Evolutionary conservation across 805 yeast species (phyloP), one percentile per base, ranked within the genome.

Genomic region (Candida ascalaphidarum): DNA sequence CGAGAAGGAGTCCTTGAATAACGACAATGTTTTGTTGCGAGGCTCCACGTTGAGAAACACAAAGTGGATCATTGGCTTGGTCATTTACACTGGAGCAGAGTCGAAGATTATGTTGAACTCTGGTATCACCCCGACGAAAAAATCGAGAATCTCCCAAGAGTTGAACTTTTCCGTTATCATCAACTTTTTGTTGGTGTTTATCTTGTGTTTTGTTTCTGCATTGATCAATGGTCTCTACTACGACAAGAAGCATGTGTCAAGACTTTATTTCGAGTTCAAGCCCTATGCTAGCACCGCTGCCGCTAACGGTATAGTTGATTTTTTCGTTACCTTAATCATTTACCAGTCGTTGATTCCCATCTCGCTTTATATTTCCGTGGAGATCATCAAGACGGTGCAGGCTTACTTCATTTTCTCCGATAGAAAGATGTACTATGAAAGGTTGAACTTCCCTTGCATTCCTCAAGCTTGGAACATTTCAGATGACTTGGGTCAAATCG

Each of bases 391-490:
- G 48, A 78, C 92, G 0, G 78, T 81, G 0, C 94, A 82, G 46
- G 89, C 89, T 0, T 80, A 65, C 37, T 82, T 82, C 60, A 82
- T 82, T 31, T 79, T 75, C 43, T 77, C 84, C 3, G 94, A 82
- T 53, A 73, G 75, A 23, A 56, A 68, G 29, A 74, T 82, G 75
- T 82, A 81, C 48, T 76, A 80, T 43, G 73, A 68, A 23, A 64
- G 52, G 30, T 54, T 82, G 34, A 89, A 82, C 50, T 81, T 74
- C 43, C 89, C 92, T 3, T 82, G 94, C 50, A 75, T 81, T 8
- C 92, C 94, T 11, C 81, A 81, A 46, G 68, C 88, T 0, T 82
- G 94, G 94, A 78, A 74, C 46, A 81, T 82, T 24, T 78, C 88
- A 3, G 94, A 82, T 61, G 94, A 82, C 53, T 59, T 82, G 42